Conservation (phyloP, 805 yeast species). For the Saccharomyces paradoxus region DNA sequence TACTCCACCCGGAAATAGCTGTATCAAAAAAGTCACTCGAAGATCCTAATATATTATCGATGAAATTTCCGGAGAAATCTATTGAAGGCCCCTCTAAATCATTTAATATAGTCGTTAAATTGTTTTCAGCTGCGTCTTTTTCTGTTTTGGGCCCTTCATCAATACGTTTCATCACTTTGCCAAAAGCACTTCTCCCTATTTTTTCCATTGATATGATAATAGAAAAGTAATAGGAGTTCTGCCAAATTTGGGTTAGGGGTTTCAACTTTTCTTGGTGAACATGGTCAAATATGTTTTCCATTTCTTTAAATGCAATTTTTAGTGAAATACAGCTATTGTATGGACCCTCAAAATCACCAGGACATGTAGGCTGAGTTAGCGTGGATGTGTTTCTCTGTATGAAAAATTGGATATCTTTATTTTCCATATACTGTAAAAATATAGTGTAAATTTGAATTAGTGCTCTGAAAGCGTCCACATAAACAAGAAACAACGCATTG, state of each 20-base stretch:
- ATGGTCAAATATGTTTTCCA: not conserved
- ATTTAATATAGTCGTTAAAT: not conserved
- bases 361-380: not conserved
- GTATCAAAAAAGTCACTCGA: not conserved
- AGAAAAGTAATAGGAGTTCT: constrained; percentile 2
- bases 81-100: not conserved
- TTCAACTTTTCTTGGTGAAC: not conserved
- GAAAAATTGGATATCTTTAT: not conserved
- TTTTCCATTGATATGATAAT: constrained; percentile 2
- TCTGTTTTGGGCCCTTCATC: not conserved
- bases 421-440: not conserved
- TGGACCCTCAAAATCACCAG: not conserved
- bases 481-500: not conserved
- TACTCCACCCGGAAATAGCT: not conserved
- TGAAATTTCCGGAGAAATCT: not conserved
- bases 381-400: not conserved
- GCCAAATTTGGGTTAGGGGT: not conserved
- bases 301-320: not conserved
- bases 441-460: not conserved
- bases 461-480: not conserved
- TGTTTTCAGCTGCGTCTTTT: not conserved
- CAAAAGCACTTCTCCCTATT: constrained; percentile 1
- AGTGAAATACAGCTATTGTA: not conserved
- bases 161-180: not conserved
- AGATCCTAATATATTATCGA: not conserved